Percentiles rank a stretch among this genome's conserved stretches.
phyloP scores from a whole-genome alignment of 768 basidiomycete genomes.

The Terana coerulea region DNA sequence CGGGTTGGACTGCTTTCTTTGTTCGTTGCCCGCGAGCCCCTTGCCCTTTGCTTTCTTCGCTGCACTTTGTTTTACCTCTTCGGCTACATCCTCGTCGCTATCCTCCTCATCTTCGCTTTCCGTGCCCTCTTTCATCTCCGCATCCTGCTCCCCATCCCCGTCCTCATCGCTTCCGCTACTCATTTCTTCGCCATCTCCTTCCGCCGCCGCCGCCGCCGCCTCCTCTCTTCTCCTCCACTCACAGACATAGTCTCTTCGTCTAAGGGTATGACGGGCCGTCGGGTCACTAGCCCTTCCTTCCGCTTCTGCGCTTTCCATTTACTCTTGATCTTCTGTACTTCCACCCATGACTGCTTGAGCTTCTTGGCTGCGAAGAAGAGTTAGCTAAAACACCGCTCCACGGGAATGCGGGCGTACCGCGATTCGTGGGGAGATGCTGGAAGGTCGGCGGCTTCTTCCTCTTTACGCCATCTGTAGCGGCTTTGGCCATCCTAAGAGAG shows the following conservation, averaged over 20 bases:
- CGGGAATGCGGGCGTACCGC: constrained; percentile 42
- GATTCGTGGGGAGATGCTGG: constrained; percentile 55
- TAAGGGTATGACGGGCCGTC: constrained; percentile 6
- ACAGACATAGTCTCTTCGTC: not conserved
- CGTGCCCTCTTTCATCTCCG: not conserved
- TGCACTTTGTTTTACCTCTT: not conserved
- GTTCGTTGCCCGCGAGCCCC: constrained; percentile 6
- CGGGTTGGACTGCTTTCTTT: constrained; percentile 5
- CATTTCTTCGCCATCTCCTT: constrained; percentile 7
- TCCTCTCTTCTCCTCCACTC: no score
- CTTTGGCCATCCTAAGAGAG: constrained; percentile 6
- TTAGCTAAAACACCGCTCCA: not conserved
- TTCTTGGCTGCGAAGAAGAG: constrained; percentile 55
- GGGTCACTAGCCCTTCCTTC: constrained; percentile 34
- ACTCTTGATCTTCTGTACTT: constrained; percentile 70
- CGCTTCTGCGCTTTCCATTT: constrained; percentile 76
- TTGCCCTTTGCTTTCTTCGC: not conserved
- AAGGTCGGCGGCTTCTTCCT: constrained; percentile 69
- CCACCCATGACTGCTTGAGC: constrained; percentile 78
- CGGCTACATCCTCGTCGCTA: not conserved
- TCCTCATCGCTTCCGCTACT: constrained; percentile 4
- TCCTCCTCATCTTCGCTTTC: not conserved
- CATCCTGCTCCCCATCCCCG: not conserved
- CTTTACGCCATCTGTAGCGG: constrained; percentile 30
- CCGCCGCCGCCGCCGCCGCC: not conserved